Evolutionary conservation across 345 rosid genomes (phyloP), one percentile per base, ranked within the genome.

Genomic region (Murraya koenigii): DNA sequence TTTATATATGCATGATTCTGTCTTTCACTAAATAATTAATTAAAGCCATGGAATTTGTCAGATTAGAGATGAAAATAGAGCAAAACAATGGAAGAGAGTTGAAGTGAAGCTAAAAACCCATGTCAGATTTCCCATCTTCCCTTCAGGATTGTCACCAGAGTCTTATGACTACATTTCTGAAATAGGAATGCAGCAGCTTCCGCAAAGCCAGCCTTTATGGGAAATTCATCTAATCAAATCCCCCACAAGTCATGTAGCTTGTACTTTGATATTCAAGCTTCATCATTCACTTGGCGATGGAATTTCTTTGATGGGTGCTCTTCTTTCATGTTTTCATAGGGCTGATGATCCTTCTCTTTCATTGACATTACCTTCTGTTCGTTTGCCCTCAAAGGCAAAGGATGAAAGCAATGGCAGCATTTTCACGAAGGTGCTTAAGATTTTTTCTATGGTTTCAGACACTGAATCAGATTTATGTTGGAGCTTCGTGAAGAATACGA

Each of bases 281-380:
- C 91, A 90, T 65, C 93, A 90, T 44, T 74, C 91, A 0, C 88
- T 90, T 20, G 91, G 90, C 0, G 93, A 90, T 52, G 93, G 93
- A 20, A 84, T 69, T 32, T 84, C 86, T 79, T 72, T 90, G 3
- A 80, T 88, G 84, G 86, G 87, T n/a, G 85, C 85, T 54, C 87
- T 90, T 36, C 80, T 90, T 39, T 90, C 91, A n/a, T 85, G 89
- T 55, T 73, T 90, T 2, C 82, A 85, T 75, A 77, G 91, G 63
- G 91, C 88, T 9, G 90, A 88, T 8, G 25, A 84, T 20, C 91
- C 91, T 79, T 79, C 77, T 30, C 80, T 86, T 54, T 86, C 91
- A 5, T 36, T 86, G 75, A 74, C 85, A 8, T 84, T 88, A 35
- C 90, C 91, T 41, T 54, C 85, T 8, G 71, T 33, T n/a, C 22